These are phyloP conservation scores for Yarrowia sp. DNA, from an alignment of 805 yeast genomes.

Conservation along the genomic window DNA sequence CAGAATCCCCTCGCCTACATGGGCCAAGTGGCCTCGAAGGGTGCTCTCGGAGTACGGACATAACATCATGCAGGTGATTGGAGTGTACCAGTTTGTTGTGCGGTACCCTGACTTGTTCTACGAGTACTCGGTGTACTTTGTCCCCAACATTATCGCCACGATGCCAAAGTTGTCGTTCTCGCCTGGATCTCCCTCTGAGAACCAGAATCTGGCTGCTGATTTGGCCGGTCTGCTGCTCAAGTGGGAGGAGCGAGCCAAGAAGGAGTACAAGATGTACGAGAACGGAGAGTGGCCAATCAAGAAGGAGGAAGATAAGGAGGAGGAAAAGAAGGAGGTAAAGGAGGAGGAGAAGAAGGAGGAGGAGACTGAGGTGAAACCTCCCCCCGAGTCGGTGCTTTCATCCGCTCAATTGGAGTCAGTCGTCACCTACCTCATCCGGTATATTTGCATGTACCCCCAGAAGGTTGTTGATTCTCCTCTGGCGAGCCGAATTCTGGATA, in stretches of 20 bases:
- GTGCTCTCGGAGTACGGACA: slow-evolving; percentile 90
- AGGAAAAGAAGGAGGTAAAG: slow-evolving; percentile 43
- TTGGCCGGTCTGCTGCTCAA: slow-evolving; percentile 81
- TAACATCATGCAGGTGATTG: slow-evolving; percentile 82
- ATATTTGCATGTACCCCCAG: slow-evolving; percentile 84
- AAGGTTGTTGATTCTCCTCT: slow-evolving; percentile 83
- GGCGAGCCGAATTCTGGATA: slow-evolving; percentile 81
- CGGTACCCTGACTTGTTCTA: slow-evolving; percentile 85
- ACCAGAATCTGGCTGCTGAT: slow-evolving; percentile 86
- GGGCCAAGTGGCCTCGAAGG: slow-evolving; percentile 96
- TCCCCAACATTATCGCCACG: slow-evolving; percentile 86
- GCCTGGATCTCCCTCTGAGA: slow-evolving; percentile 78
- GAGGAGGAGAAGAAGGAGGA: slow-evolving; percentile 44
- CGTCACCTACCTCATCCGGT: slow-evolving; percentile 84
- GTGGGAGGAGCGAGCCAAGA: slow-evolving; percentile 71
- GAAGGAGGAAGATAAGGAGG: slow-evolving; percentile 39
- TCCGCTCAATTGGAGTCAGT: slow-evolving; percentile 86
- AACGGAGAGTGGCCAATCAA: slow-evolving; percentile 14
- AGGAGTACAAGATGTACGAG: slow-evolving; percentile 40
- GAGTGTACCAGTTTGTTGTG: slow-evolving; percentile 87
- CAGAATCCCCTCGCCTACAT: slow-evolving; percentile 64
- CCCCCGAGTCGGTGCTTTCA: slow-evolving; percentile 66
- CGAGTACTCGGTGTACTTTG: slow-evolving; percentile 85
- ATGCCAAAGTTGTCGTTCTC: slow-evolving; percentile 87
- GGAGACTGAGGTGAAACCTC: slow-evolving; percentile 49